A percentile compares a stretch with the other conserved stretches of the same genome.
These are phyloP conservation scores for Lachnellula arida DNA, from an alignment of 2,329 filamentous ascomycete species.

Conservation along the genomic window DNA sequence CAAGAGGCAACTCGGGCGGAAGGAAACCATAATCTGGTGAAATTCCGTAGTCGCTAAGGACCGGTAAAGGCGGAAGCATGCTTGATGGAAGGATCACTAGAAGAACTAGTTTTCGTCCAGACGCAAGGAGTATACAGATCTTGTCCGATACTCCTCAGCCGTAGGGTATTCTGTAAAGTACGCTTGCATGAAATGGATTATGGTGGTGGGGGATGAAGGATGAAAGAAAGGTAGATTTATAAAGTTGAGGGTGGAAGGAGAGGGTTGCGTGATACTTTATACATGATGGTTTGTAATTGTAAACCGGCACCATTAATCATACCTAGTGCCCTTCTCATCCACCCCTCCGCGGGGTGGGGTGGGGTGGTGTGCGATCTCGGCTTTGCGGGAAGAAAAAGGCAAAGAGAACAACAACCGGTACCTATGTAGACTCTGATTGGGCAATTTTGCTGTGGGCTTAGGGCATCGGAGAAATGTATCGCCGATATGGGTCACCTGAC, in stretches of 20 bases:
- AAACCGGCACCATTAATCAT: neutral
- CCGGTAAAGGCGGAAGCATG: constrained; percentile 56
- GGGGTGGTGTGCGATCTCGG: neutral
- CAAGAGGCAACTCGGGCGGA: constrained; percentile 73
- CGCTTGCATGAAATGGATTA: constrained; percentile 19
- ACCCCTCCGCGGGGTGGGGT: neutral
- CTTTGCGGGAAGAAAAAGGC: neutral
- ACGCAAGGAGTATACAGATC: constrained; percentile 62
- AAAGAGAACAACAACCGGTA: neutral
- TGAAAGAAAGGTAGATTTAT: neutral
- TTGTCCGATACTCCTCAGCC: constrained; percentile 59
- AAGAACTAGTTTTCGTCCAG: constrained; percentile 38
- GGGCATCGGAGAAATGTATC: too few species aligned
- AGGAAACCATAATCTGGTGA: constrained; percentile 81
- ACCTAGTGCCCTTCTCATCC: neutral
- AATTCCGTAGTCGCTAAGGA: constrained; percentile 73
- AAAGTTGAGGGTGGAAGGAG: neutral
- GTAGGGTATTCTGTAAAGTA: constrained; percentile 32
- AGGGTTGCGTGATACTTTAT: neutral
- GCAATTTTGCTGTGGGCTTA: too few species aligned
- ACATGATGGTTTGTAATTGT: neutral
- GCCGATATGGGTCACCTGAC: constrained; percentile 9
- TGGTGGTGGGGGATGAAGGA: neutral
- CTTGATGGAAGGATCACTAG: constrained; percentile 16
- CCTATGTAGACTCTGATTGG: neutral